A percentile compares a stretch with the other conserved stretches of the same genome.
Conservation (phyloP, 192 early-diverging fungal species). For the Podochytrium sp. region DNA sequence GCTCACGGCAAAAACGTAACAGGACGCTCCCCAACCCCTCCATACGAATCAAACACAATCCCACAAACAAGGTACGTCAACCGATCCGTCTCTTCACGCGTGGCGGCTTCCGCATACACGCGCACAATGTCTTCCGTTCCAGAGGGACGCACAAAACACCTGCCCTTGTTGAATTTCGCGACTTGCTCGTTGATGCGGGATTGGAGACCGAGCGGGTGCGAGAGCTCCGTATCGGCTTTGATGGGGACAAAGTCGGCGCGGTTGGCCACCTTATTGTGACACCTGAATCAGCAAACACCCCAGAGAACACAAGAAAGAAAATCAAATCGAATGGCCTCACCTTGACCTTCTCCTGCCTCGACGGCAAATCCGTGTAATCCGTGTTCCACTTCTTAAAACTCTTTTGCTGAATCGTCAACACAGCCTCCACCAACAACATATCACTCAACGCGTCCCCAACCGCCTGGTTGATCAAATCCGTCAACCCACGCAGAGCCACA, state of each 20-base stretch:
- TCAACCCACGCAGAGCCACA: constrained; percentile 77
- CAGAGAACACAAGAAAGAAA: neutral
- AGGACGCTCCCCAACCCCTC: constrained; percentile 88
- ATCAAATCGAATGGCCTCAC: too few relatives aligned
- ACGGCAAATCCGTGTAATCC: constrained; percentile 93
- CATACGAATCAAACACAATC: constrained; percentile 90
- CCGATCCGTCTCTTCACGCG: constrained; percentile 85
- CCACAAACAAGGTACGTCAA: constrained; percentile 87
- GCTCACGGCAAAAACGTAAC: constrained; percentile 39
- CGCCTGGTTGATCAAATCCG: constrained; percentile 96
- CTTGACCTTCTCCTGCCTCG: constrained; percentile 95
- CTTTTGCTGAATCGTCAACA: constrained; percentile 83
- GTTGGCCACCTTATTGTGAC: constrained; percentile 59
- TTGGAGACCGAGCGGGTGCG: constrained; percentile 88
- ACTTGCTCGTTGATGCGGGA: constrained; percentile 81
- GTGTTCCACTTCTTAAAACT: constrained; percentile 87
- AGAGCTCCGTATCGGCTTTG: constrained; percentile 93
- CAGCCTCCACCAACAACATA: constrained; percentile 92
- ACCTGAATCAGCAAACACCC: constrained; percentile 2
- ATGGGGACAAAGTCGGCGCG: constrained; percentile 91
- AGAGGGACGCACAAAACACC: constrained; percentile 95
- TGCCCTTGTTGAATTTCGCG: constrained; percentile 79
- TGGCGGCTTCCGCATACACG: constrained; percentile 98
- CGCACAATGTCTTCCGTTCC: constrained; percentile 99
- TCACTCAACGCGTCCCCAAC: constrained; percentile 99